Conservation (phyloP, 1,139 yeast genomes). For the Casaregolazyma lundiana region DNA sequence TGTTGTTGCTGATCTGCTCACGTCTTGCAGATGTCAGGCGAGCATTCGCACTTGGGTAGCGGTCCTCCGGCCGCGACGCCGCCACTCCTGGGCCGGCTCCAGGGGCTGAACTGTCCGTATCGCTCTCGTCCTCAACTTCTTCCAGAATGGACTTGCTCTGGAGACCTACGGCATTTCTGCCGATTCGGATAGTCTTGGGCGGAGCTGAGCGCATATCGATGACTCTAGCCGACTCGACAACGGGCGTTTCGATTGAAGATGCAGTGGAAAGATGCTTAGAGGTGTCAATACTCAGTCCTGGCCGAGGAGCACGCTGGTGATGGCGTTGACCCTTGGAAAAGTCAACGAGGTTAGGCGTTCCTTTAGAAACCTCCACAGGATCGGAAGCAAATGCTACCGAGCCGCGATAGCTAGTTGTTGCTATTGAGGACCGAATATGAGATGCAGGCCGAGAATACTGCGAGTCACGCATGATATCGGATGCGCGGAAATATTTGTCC, state of each 20-base stretch:
- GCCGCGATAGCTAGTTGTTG: conserved; percentile 32
- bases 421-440: conserved; percentile 27
- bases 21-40: not conserved
- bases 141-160: conserved; percentile 23
- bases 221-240: not conserved
- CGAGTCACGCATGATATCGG: conserved; percentile 23
- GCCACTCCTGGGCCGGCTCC: too few species aligned
- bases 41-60: too few species aligned
- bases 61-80: too few species aligned
- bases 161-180: conserved; percentile 21
- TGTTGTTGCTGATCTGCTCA: not conserved
- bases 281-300: conserved; percentile 7
- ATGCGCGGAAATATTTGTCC: conserved; percentile 19
- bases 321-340: conserved; percentile 10
- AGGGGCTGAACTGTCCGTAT: conserved; percentile 7
- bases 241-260: not conserved
- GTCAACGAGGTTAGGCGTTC: conserved; percentile 29
- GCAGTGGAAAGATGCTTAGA: conserved; percentile 4
- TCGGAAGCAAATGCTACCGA: conserved; percentile 29
- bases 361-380: conserved; percentile 29
- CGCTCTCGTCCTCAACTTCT: conserved; percentile 17
- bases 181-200: conserved; percentile 20
- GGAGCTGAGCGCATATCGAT: not conserved
- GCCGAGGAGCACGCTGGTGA: conserved; percentile 11
- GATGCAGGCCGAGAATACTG: conserved; percentile 15